Conservation (phyloP, 169 alveolate species). For the Plasmodium gonderi region DNA sequence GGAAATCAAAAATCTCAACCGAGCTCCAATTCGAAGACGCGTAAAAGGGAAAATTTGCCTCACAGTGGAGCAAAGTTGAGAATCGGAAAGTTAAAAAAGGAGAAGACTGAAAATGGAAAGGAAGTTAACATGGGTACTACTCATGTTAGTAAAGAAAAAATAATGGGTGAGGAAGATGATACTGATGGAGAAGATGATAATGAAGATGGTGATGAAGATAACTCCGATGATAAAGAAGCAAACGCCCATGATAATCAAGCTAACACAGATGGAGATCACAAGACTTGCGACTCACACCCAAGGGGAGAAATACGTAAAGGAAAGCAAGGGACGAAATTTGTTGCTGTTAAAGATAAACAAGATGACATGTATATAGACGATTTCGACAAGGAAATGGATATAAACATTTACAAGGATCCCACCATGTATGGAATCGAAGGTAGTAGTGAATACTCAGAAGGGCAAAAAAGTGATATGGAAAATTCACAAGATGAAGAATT, state of each 20-base stretch:
- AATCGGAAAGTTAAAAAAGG: not conserved
- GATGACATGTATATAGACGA: slow-evolving; percentile 23
- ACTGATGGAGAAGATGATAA: not conserved
- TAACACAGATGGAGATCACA: not conserved
- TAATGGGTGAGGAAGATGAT: not conserved
- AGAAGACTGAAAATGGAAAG: not conserved
- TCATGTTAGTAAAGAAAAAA: not conserved
- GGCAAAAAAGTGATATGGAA: slow-evolving; percentile 38
- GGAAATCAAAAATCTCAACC: not conserved
- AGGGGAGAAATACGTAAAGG: not conserved
- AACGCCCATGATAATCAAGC: no score
- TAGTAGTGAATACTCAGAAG: slow-evolving; percentile 71
- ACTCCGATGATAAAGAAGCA: not conserved
- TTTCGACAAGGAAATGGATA: slow-evolving; percentile 33
- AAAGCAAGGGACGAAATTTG: not conserved
- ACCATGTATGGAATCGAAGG: slow-evolving; percentile 68
- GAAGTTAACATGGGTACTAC: not conserved
- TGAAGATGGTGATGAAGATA: not conserved
- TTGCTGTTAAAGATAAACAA: not conserved
- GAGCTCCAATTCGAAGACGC: not conserved
- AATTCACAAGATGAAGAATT: slow-evolving; percentile 50
- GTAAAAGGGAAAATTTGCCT: no score
- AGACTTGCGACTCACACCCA: not conserved
- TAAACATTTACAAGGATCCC: slow-evolving; percentile 55
- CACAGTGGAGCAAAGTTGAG: not conserved